Percentiles rank a stretch among this genome's conserved stretches.
Conservation (phyloP, 352 stramenopile species). For the Phytophthora quininea region DNA sequence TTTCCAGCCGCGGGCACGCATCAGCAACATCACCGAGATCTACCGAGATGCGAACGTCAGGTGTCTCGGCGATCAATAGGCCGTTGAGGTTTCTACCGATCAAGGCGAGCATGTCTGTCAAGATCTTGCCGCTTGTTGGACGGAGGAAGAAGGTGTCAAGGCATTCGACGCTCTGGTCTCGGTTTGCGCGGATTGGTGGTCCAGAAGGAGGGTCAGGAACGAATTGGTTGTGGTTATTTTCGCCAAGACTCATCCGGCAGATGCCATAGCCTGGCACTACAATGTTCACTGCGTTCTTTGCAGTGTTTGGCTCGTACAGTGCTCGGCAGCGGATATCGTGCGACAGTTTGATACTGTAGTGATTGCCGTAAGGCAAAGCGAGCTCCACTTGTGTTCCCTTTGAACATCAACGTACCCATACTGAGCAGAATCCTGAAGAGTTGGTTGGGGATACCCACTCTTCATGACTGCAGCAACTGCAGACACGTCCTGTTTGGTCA, state of each 20-base stretch:
- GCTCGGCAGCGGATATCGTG: neutral
- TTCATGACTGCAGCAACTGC: neutral
- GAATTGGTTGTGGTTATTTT: neutral
- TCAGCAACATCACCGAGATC: neutral
- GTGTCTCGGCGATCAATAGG: neutral
- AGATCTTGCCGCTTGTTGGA: neutral
- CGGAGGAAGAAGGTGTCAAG: neutral
- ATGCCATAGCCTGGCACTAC: slow-evolving; percentile 10
- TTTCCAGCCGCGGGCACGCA: slow-evolving; percentile 2
- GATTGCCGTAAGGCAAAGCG: neutral
- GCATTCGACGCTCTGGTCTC: neutral
- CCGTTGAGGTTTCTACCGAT: neutral
- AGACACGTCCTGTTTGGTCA: neutral
- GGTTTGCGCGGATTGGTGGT: neutral
- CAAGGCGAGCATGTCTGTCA: neutral
- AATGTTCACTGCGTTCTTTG: neutral
- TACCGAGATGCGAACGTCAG: neutral
- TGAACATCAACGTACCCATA: neutral
- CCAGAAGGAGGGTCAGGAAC: neutral
- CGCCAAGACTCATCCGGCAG: neutral
- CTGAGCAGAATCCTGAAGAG: neutral
- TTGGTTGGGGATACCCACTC: neutral
- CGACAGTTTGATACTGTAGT: slow-evolving; percentile 1
- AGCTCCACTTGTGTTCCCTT: too few species aligned
- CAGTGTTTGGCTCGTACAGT: neutral